Evolutionary conservation across 176 grass and related monocot genomes (phyloP).

Genomic region (Carex parvula): DNA sequence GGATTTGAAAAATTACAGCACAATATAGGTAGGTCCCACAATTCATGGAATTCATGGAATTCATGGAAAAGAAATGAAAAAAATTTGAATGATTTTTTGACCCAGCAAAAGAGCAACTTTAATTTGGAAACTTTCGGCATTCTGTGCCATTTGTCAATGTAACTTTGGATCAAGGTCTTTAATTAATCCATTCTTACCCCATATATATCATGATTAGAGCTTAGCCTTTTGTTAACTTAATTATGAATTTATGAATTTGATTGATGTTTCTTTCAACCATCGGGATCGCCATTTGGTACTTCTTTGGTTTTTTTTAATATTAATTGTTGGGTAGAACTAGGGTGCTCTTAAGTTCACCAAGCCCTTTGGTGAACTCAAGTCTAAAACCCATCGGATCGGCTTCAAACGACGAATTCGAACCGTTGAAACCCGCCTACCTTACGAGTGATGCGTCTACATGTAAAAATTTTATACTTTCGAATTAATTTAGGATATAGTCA

Average conservation of each 20-base stretch:
- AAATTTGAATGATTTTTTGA: not conserved
- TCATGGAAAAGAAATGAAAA: conserved; percentile 3
- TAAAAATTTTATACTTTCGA: too few relatives aligned
- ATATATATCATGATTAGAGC: not conserved
- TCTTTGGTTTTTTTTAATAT: too few relatives aligned
- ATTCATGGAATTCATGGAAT: not conserved
- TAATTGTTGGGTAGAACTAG: too few relatives aligned
- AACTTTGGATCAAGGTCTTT: conserved; percentile 17
- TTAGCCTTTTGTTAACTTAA: conserved; percentile 8
- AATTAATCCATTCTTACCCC: not conserved
- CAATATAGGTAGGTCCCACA: not conserved
- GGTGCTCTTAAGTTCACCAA: too few relatives aligned
- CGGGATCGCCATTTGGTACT: too few relatives aligned
- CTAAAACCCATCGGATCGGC: too few relatives aligned
- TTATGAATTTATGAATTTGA: conserved; percentile 10
- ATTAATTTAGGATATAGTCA: too few relatives aligned
- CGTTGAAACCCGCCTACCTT: too few relatives aligned
- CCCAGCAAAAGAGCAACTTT: not conserved
- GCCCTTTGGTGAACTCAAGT: too few relatives aligned
- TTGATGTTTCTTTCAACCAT: conserved; percentile 7
- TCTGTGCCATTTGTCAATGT: not conserved
- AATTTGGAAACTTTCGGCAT: conserved; percentile 18
- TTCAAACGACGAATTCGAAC: too few relatives aligned
- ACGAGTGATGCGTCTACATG: too few relatives aligned
- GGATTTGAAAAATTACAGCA: not conserved